Evolutionary conservation across 495 filamentous ascomycete species (phyloP).

Genomic region (Pseudomonodictys pantanalensis): DNA sequence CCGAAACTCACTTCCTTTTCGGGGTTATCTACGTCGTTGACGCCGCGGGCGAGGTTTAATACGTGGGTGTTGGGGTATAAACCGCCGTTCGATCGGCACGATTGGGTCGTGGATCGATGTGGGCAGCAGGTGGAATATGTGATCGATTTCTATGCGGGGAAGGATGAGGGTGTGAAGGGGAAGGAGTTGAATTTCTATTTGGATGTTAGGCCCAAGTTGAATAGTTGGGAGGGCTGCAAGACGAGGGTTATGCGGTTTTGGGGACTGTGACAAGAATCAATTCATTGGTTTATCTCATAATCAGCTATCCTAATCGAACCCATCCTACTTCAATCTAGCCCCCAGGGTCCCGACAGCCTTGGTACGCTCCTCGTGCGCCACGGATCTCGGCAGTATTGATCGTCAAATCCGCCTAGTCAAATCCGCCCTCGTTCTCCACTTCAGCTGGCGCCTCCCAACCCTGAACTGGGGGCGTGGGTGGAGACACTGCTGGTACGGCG

Average conservation of each 20-base stretch:
- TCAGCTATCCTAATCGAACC: too few relatives aligned
- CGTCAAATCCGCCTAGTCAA: too few relatives aligned
- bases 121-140: conserved; percentile 89
- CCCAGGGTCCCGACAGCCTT: too few relatives aligned
- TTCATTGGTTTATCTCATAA: too few relatives aligned
- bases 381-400: too few relatives aligned
- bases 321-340: too few relatives aligned
- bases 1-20: conserved; percentile 81
- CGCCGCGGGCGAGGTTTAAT: conserved; percentile 77
- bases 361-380: too few relatives aligned
- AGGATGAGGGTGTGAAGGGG: conserved; percentile 50
- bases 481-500: too few relatives aligned
- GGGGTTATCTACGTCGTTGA: conserved; percentile 60
- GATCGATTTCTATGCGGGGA: conserved; percentile 95
- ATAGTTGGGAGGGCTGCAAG: conserved; percentile 82
- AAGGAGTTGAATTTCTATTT: conserved; percentile 84
- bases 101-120: conserved; percentile 95
- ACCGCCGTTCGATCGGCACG: conserved; percentile 89
- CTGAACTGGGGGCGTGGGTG: background rate
- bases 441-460: background rate
- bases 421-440: background rate
- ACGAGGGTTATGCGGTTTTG: conserved; percentile 68
- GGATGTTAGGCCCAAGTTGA: conserved; percentile 93
- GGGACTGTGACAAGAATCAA: conserved; percentile 52
- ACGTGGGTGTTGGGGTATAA: conserved; percentile 82